Evolutionary conservation across 2,329 filamentous ascomycete species (phyloP).

Genomic region (Trichoderma harzianum): DNA sequence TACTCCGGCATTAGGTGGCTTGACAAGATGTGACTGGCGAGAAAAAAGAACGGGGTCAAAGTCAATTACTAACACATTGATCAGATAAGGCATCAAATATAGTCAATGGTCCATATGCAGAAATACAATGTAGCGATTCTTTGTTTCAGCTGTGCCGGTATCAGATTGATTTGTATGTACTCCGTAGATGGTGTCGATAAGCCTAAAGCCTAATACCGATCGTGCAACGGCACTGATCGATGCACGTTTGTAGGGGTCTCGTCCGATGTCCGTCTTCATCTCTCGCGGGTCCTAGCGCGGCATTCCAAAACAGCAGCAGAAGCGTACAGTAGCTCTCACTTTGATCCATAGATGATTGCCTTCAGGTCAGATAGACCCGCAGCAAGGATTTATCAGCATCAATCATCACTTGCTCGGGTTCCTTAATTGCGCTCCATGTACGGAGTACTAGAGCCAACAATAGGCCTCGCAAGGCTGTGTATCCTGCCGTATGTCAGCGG

Average conservation of each 20-base stretch:
- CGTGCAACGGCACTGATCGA: background rate
- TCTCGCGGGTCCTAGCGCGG: background rate
- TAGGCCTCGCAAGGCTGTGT: background rate
- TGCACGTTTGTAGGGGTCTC: background rate
- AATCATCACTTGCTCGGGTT: background rate
- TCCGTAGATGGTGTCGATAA: background rate
- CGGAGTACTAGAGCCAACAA: background rate
- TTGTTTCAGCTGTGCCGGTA: background rate
- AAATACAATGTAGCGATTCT: background rate
- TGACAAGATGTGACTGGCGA: background rate
- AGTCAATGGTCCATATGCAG: too few species aligned
- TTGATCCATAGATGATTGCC: background rate
- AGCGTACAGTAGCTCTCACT: background rate
- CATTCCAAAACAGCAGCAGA: background rate
- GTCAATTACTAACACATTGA: background rate
- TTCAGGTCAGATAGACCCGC: background rate
- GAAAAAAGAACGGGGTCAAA: background rate
- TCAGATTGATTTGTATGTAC: background rate
- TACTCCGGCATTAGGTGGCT: background rate
- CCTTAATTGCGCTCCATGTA: background rate
- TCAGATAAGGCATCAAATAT: background rate
- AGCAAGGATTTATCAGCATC: background rate
- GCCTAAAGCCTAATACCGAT: background rate
- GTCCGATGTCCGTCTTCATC: background rate
- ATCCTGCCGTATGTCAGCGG: background rate